These are phyloP conservation scores for Spergularia bocconei DNA, from an alignment of 148 eudicot species.

Conservation along the genomic window DNA sequence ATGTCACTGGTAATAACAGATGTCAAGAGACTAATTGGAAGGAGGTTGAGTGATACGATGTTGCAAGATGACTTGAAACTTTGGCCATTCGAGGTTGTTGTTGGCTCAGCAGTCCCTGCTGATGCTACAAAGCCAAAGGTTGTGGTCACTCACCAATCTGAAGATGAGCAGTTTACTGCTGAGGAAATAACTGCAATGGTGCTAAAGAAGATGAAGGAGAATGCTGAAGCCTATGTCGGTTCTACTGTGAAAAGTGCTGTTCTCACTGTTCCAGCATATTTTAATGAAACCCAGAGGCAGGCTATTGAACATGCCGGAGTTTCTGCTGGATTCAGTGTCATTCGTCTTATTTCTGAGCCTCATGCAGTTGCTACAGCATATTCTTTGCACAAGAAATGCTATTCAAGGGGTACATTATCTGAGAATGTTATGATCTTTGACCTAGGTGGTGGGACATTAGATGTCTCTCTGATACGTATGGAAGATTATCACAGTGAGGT, in stretches of 20 bases:
- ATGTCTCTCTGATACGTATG: conserved; percentile 1
- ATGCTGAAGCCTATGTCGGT: conserved; percentile 1
- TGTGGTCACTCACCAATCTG: neutral
- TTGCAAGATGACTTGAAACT: conserved; percentile 9
- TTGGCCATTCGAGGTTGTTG: conserved; percentile 10
- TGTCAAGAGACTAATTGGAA: conserved; percentile 16
- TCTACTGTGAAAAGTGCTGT: conserved; percentile 6
- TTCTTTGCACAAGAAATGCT: neutral
- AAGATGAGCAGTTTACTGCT: conserved; percentile 2
- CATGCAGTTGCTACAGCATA: conserved; percentile 20
- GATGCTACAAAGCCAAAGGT: neutral
- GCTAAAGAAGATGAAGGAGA: conserved; percentile 1
- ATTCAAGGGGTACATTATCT: too few species aligned
- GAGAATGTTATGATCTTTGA: too few species aligned
- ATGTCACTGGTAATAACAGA: neutral
- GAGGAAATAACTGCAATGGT: conserved; percentile 14
- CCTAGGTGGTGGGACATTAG: conserved; percentile 20
- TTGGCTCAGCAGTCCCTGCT: too few species aligned
- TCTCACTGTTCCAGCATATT: conserved; percentile 11
- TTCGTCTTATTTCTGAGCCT: conserved; percentile 13
- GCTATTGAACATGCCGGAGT: conserved; percentile 13
- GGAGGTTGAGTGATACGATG: neutral
- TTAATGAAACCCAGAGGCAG: conserved; percentile 7
- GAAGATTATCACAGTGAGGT: neutral
- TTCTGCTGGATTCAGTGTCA: conserved; percentile 12